Conservation (phyloP, 495 filamentous ascomycete species). For the Podospora didyma region DNA sequence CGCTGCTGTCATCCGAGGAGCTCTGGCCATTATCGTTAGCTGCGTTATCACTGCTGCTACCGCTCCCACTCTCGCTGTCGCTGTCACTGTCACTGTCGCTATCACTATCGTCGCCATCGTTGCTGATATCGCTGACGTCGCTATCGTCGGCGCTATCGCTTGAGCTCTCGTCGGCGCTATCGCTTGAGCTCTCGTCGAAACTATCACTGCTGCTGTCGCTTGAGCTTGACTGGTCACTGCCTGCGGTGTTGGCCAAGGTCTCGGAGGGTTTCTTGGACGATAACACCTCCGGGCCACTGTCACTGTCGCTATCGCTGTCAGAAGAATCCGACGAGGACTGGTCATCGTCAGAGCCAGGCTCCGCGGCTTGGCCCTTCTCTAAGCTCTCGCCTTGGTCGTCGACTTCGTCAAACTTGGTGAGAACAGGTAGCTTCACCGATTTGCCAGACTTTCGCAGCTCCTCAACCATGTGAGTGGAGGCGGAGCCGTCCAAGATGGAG, state of each 20-base stretch:
- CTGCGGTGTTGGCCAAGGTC: conserved; percentile 1
- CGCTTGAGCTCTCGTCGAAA: background rate
- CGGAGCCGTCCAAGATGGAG: conserved; percentile 42
- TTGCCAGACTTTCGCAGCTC: conserved; percentile 23
- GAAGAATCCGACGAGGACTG: conserved; percentile 11
- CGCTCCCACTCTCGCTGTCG: conserved; percentile 2
- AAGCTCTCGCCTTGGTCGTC: background rate
- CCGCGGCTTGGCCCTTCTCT: no score
- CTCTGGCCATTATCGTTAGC: background rate
- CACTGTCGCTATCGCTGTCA: conserved; percentile 11
- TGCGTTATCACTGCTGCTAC: conserved; percentile 3
- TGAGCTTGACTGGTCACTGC: conserved; percentile 6
- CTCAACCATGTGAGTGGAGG: conserved; percentile 34
- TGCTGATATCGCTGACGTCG: conserved; percentile 1
- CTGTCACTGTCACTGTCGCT: background rate
- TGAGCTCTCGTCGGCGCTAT: conserved; percentile 7
- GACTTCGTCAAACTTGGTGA: conserved; percentile 27
- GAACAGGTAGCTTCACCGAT: conserved; percentile 27
- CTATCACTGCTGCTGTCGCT: conserved; percentile 12
- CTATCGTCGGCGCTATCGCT: background rate
- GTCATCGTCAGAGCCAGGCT: background rate
- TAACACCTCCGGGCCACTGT: conserved; percentile 14
- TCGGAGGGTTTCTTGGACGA: background rate
- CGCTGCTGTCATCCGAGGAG: conserved; percentile 7
- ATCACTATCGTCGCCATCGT: background rate